Percentiles rank a stretch among this genome's conserved stretches.
phyloP scores from a whole-genome alignment of 208 protist species.

The Trypanosoma boissoni region DNA sequence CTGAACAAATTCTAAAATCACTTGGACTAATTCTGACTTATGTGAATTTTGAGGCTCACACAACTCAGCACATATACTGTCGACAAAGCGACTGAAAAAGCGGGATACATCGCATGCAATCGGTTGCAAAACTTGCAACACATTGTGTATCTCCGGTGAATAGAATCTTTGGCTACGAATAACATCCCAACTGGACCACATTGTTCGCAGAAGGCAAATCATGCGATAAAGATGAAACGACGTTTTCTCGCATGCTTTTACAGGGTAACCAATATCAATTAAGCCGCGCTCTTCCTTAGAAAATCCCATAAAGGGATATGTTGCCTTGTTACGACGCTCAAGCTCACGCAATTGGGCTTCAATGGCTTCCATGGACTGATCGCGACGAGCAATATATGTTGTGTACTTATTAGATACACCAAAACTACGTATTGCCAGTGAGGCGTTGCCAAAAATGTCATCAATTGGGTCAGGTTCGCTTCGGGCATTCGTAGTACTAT shows the following conservation, averaged over 20 bases:
- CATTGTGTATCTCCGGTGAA: conserved; percentile 42
- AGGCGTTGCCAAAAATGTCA: neutral
- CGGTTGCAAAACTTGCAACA: conserved; percentile 62
- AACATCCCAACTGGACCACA: conserved; percentile 83
- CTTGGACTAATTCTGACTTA: conserved; percentile 69
- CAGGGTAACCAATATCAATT: conserved; percentile 68
- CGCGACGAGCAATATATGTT: conserved; percentile 20
- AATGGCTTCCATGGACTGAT: conserved; percentile 53
- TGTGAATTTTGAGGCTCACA: conserved; percentile 56
- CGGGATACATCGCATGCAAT: conserved; percentile 55
- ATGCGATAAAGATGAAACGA: conserved; percentile 77
- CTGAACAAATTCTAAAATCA: conserved; percentile 65
- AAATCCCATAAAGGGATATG: conserved; percentile 76
- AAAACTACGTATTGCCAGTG: neutral
- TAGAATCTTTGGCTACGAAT: conserved; percentile 63
- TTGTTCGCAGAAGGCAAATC: conserved; percentile 71
- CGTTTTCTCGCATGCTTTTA: conserved; percentile 58
- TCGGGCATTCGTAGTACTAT: neutral
- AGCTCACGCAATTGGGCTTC: conserved; percentile 45
- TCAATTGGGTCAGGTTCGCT: neutral
- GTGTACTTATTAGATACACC: conserved; percentile 3
- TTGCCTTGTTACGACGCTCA: conserved; percentile 51
- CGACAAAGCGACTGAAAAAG: conserved; percentile 59
- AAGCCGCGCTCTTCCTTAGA: conserved; percentile 72
- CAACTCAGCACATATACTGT: conserved; percentile 70